A percentile compares a stretch with the other conserved stretches of the same genome.
phyloP scores from a whole-genome alignment of 352 stramenopile species.

The Globisporangium recalcitrans region DNA sequence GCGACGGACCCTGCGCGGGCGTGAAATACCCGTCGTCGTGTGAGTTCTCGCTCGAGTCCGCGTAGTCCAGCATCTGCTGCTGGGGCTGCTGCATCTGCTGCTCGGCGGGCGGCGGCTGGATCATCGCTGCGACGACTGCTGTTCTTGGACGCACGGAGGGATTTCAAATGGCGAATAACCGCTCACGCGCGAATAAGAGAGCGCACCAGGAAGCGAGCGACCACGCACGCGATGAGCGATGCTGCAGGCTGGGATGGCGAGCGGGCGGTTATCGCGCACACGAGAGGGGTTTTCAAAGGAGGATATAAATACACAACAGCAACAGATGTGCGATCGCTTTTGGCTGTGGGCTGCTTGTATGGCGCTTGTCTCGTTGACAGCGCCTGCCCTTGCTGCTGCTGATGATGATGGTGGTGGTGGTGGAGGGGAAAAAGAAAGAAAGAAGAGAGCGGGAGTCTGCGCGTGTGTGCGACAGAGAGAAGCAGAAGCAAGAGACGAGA shows the following conservation, averaged over 20 bases:
- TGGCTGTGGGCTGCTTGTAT: background rate
- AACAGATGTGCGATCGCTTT: background rate
- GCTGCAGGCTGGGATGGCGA: background rate
- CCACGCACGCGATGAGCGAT: background rate
- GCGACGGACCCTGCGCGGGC: constrained; percentile 59
- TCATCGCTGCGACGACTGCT: constrained; percentile 5
- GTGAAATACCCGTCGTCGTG: constrained; percentile 53
- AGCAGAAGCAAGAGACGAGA: background rate
- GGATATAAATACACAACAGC: constrained; percentile 3
- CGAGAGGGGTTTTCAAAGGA: constrained; percentile 7
- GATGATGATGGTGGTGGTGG: background rate
- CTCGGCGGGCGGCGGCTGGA: constrained; percentile 3
- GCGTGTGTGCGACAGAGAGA: too few species aligned
- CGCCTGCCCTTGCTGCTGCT: too few species aligned
- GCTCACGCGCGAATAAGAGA: constrained; percentile 3
- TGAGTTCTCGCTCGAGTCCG: constrained; percentile 61
- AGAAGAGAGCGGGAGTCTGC: background rate
- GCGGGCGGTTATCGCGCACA: background rate
- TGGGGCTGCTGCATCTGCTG: constrained; percentile 6
- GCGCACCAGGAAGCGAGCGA: background rate
- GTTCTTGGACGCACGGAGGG: background rate
- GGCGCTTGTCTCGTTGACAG: background rate
- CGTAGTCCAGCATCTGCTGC: constrained; percentile 39
- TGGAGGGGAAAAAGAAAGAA: background rate
- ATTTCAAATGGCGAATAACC: constrained; percentile 8